Evolutionary conservation across 805 yeast species (phyloP).

Genomic region (Zygosaccharomyces bisporus): DNA sequence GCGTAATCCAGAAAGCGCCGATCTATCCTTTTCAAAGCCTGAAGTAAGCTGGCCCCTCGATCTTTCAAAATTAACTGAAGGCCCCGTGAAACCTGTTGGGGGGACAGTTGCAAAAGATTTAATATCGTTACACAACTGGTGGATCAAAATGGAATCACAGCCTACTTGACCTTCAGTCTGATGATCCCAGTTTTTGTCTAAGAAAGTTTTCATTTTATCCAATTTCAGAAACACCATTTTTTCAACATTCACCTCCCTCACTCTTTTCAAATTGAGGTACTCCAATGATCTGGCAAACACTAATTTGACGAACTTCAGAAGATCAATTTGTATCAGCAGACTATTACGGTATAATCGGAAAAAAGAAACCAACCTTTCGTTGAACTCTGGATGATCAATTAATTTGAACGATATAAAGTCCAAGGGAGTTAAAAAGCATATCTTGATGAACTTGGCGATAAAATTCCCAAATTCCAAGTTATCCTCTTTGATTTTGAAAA

Average conservation of each 20-base stretch:
- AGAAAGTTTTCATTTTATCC: conserved; percentile 17
- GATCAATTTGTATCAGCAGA: conserved; percentile 35
- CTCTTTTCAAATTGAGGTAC: conserved; percentile 6
- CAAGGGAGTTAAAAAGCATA: conserved; percentile 27
- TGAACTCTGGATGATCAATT: conserved; percentile 18
- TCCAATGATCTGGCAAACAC: conserved; percentile 26
- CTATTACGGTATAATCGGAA: conserved; percentile 32
- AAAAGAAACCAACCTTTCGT: conserved; percentile 21
- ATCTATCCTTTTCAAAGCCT: conserved; percentile 11
- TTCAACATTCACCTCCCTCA: conserved; percentile 3
- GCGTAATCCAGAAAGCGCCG: conserved; percentile 7
- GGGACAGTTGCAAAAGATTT: conserved; percentile 7
- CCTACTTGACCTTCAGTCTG: conserved; percentile 29
- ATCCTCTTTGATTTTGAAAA: conserved; percentile 23
- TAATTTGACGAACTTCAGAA: conserved; percentile 32
- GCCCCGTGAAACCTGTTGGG: background rate
- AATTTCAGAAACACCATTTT: conserved; percentile 10
- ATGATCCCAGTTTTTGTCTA: conserved; percentile 26
- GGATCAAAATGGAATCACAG: conserved; percentile 34
- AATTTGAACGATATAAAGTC: conserved; percentile 20
- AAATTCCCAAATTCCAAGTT: conserved; percentile 29
- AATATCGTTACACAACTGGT: conserved; percentile 34
- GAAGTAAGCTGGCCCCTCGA: conserved; percentile 1
- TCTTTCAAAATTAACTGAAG: background rate
- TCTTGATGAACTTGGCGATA: conserved; percentile 25